Base-by-base conservation (phyloP, 371 early-diverging fungal genomes). In the Mortierella sp. region DNA sequence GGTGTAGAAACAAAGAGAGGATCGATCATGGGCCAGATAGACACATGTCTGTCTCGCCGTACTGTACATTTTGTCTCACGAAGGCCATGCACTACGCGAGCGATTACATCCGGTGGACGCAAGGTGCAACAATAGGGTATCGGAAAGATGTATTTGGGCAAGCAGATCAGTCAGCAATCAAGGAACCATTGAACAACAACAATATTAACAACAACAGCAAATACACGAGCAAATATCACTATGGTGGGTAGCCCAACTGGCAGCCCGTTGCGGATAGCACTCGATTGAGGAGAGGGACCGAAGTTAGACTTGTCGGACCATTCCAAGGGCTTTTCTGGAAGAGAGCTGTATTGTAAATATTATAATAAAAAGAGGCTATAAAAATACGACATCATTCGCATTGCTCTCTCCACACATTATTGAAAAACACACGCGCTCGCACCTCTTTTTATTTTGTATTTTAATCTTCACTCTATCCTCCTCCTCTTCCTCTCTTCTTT, bases 401-500 rank as follows among this genome's bases (percentile, higher is more conserved):
- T 35, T 37, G 39, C 39, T 61, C 30, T 10, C 62, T 26, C 39
- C 62, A 43, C 62, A 26, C 58, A 12, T 18, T 5, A 30, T 22
- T 57, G 35, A 43, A 26, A 22, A 1, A 45, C 59, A 32, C 60
- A 28, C 32, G 18, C 37, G 30, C 43, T 39, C n/a, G 32, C 45
- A 3, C 54, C 43, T 26, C 66, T 66, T 57, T 54, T 37, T 51
- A 16, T 43, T 40, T 40, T 45, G 2, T 47, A 14, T 64, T 64
- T 57, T 47, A 14, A n/a, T 51, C 22, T 39, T n/a, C 12, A 22
- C 0, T 49, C 14, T 40, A 20, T 40, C n/a, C 10, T 37, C 51
- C n/a, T 55, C 30, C 22, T 66, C 28, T 64, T 49, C 60, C 26
- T 60, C 61, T 43, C 61, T 72, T 43, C 51, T 51, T 45, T 67